Percentiles rank a stretch among this genome's conserved stretches.
These are phyloP conservation scores for Psilocybe subaeruginosa DNA, from an alignment of 768 basidiomycete genomes.

Conservation along the genomic window DNA sequence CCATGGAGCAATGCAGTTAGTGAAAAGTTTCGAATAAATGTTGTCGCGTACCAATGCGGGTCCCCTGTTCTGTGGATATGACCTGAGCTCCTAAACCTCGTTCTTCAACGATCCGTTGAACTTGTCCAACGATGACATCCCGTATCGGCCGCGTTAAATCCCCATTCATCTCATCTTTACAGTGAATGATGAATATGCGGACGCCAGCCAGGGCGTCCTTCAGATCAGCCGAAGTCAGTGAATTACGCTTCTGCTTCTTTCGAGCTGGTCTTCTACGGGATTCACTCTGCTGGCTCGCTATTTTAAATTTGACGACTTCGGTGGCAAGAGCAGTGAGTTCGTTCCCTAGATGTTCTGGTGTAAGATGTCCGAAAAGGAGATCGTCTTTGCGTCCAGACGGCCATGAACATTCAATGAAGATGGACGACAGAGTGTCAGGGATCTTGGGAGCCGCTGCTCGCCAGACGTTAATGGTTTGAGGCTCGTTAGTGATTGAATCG, in stretches of 20 bases:
- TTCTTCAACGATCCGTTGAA: constrained; percentile 60
- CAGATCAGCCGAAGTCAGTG: constrained; percentile 45
- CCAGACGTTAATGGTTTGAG: constrained; percentile 78
- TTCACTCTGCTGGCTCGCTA: constrained; percentile 23
- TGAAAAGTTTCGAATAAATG: neutral
- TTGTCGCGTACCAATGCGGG: constrained; percentile 68
- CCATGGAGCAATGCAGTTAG: neutral
- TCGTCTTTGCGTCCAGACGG: constrained; percentile 70
- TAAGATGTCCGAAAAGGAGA: constrained; percentile 84
- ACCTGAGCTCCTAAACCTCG: constrained; percentile 74
- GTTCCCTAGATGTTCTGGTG: constrained; percentile 74
- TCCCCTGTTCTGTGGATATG: constrained; percentile 76
- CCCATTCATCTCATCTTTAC: constrained; percentile 74
- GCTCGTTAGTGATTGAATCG: constrained; percentile 64
- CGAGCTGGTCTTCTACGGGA: constrained; percentile 32
- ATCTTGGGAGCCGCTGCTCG: constrained; percentile 78
- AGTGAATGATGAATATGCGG: constrained; percentile 81
- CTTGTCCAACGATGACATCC: constrained; percentile 75
- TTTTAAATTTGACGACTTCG: constrained; percentile 59
- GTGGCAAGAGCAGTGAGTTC: constrained; percentile 75
- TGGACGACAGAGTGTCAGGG: constrained; percentile 63
- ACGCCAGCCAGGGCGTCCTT: constrained; percentile 59
- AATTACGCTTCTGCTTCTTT: constrained; percentile 42
- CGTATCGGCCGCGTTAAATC: constrained; percentile 53
- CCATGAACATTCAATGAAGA: constrained; percentile 97